Base-by-base conservation (phyloP, 1,284 basidiomycete genomes). In the Apiotrichum gracile region DNA sequence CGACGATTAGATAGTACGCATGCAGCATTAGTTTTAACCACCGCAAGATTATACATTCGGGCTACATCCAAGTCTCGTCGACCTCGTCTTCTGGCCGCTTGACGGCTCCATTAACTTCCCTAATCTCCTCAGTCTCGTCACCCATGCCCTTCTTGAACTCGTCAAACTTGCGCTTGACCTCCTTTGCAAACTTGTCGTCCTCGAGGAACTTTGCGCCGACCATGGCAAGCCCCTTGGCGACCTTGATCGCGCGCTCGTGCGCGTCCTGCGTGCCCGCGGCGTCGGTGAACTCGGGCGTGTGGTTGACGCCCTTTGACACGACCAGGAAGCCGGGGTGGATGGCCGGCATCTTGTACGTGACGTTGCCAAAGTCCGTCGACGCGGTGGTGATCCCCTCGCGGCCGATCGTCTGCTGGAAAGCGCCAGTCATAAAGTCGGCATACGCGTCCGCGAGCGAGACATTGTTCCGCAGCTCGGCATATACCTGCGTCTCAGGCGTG, bases 161-260 rank as follows among this genome's bases (percentile, higher is more conserved):
- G 35, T 59, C 55, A 52, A 61, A 68, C 39, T 56, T 60, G 44
- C 61, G 52, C 40, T 58, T 61, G 25, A 66, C 62, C 19, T 64
- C 56, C 35, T 65, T 60, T 0, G 68, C 61, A 57, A 68, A 76
- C 29, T 63, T 60, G 41, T 66, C 64, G 31, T 77, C 74, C 0
- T 61, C 49, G 2, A 75, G 27, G 33, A 75, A 64, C 46, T 69
- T 67, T 8, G 67, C 69, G 2, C 63, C 73, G 1, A 68, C 57
- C 10, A 74, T 61, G 2, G 73, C 71, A n/a, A 76, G 66, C 1
- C 67, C 73, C 40, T 69, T 66, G 10, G 73, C 65, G 2, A 69
- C 72, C 43, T 71, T 63, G 51, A 74, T 66, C 9, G 67, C 58
- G 17, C 62, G 52, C 35, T 52, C 31, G 63, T 75, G 63, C 12